phyloP scores from a whole-genome alignment of 495 filamentous ascomycete genomes.

The Neurospora sp. region DNA sequence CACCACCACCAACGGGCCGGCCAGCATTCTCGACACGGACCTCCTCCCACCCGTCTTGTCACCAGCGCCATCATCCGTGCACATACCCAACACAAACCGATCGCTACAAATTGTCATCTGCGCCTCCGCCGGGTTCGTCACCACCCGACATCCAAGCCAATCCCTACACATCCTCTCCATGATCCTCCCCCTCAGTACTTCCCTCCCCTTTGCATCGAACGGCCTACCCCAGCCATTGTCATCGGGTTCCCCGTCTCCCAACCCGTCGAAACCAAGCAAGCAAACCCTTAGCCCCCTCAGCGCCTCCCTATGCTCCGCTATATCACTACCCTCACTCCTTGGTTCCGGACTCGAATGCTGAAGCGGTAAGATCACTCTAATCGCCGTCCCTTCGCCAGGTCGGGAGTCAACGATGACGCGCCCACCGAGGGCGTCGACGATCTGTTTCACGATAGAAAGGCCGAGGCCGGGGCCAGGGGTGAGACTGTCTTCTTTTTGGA shows the following conservation, averaged over 20 bases:
- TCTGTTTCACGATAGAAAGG: constrained; percentile 56
- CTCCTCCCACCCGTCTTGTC: background rate
- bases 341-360: constrained; percentile 2
- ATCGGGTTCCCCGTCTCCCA: background rate
- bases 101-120: background rate
- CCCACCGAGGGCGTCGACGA: constrained; percentile 50
- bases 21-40: background rate
- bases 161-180: constrained; percentile 18
- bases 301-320: constrained; percentile 14
- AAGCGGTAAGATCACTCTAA: constrained; percentile 42
- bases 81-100: background rate
- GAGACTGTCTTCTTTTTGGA: constrained; percentile 59
- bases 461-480: constrained; percentile 60
- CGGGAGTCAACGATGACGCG: constrained; percentile 49
- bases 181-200: background rate
- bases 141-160: constrained; percentile 4
- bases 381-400: constrained; percentile 46
- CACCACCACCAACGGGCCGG: constrained; percentile 7
- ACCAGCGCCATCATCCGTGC: background rate
- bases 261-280: constrained; percentile 21
- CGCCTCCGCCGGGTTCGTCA: background rate
- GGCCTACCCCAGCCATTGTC: background rate
- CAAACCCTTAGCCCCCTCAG: constrained; percentile 25
- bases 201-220: background rate
- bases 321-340: constrained; percentile 5